A percentile compares a stretch with the other conserved stretches of the same genome.
These are phyloP conservation scores for Apiospora hydei DNA, from an alignment of 2,329 filamentous ascomycete species.

Conservation along the genomic window DNA sequence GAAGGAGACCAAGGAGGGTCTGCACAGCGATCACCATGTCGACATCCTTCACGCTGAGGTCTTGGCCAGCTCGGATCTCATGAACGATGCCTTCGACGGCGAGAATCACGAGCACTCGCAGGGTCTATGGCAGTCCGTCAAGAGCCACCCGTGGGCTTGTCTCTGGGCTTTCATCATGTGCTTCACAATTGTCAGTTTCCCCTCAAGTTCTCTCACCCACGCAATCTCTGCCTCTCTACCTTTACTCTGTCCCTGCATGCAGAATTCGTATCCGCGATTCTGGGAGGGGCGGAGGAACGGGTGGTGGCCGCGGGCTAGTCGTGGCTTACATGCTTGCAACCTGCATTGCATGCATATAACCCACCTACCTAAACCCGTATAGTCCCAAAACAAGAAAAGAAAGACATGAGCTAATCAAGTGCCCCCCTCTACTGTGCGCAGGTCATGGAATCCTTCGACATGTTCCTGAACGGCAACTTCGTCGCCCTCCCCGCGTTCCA, in stretches of 20 bases:
- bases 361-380: slow-evolving; percentile 16
- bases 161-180: slow-evolving; percentile 58
- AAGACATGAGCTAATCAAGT: not conserved
- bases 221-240: not conserved
- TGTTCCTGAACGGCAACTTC: slow-evolving; percentile 56
- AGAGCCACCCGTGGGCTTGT: slow-evolving; percentile 52
- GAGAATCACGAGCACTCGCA: slow-evolving; percentile 53
- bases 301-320: slow-evolving; percentile 2
- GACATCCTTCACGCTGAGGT: slow-evolving; percentile 37
- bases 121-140: slow-evolving; percentile 47
- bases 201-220: not conserved
- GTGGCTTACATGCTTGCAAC: slow-evolving; percentile 4
- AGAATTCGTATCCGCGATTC: not conserved
- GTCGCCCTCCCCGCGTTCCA: slow-evolving; percentile 51
- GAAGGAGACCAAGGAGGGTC: slow-evolving; percentile 27
- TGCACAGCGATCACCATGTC: slow-evolving; percentile 28
- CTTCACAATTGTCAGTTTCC: slow-evolving; percentile 54
- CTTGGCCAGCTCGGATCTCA: slow-evolving; percentile 45
- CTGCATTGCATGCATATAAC: not conserved
- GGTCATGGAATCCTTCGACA: slow-evolving; percentile 59
- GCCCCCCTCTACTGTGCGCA: slow-evolving; percentile 29
- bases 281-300: not conserved
- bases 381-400: not conserved
- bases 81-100: slow-evolving; percentile 50
- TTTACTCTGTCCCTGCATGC: not conserved